Base-by-base conservation (phyloP, 768 basidiomycete species). In the Tricholoma hemisulphureum region DNA sequence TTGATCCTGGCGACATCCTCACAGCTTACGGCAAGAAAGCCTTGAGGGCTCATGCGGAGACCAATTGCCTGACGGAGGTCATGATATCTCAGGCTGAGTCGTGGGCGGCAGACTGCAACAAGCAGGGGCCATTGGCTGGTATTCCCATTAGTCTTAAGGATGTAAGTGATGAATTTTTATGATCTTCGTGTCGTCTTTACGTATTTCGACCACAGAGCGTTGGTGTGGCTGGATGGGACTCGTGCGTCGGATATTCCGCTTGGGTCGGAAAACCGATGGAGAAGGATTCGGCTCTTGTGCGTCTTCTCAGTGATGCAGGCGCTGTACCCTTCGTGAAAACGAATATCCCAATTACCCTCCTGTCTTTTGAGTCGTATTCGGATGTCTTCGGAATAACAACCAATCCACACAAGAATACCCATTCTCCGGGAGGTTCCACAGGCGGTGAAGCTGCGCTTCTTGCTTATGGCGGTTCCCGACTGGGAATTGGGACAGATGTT, bases 281-380 rank as follows among this genome's bases (percentile, higher is more conserved):
- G 24, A 71, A 75, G 34, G 81, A 87, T 53, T 78, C 82, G 4
- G 75, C 80, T 3, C 61, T 85, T 6, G 77, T 85, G 20, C 73
- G 75, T 46, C 77, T 87, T 29, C 71, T 86, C 5, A 80, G 75
- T 23, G 78, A 80, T 57, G 85, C 86, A 1, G 87, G 87, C 31
- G 87, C 87, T 0, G 73, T 89, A 31, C 82, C 85, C 13, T 86
- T 80, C 58, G 83, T 83, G 59, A 89, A 89, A 69, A 89, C 87
- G n/a, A 84, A 83, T 46, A 68, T 84, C 6, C 86, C 85, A 0
- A 75, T 78, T 50, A 85, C 82, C 0, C 77, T 86, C 31, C 73
- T 86, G 50, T 82, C 83, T n/a, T 81, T 82, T 51, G 85, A 85
- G 61, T 78, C 83, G 4, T 58, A 69, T 20, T 84, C 83, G 31